Percentiles rank a stretch among this genome's conserved stretches.
These are phyloP conservation scores for Gymnopilus junonius DNA, from an alignment of 768 basidiomycete species.

Conservation along the genomic window DNA sequence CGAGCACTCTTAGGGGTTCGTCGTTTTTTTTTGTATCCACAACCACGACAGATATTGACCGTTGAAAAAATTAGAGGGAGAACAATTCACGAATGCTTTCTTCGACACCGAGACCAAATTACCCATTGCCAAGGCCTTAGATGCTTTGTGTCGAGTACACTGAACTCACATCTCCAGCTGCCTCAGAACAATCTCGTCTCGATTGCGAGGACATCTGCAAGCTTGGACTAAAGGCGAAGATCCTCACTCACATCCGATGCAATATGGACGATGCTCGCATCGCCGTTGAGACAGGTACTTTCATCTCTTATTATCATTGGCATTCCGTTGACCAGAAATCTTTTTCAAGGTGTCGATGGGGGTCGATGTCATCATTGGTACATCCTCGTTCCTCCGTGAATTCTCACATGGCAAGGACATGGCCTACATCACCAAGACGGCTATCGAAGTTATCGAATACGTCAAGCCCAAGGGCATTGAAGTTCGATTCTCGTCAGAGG, in stretches of 20 bases:
- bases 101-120: conserved; percentile 99
- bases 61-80: conserved; percentile 72
- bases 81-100: conserved; percentile 99
- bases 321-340: conserved; percentile 1
- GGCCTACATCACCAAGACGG: conserved; percentile 98
- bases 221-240: conserved; percentile 94
- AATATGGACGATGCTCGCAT: conserved; percentile 99
- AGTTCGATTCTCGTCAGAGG: conserved; percentile 99
- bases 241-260: conserved; percentile 98
- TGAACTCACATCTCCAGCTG: conserved; percentile 97
- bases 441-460: conserved; percentile 97
- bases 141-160: conserved; percentile 99
- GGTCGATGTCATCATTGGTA: conserved; percentile 98
- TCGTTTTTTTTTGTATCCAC: conserved; percentile 15
- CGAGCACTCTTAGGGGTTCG: conserved; percentile 92
- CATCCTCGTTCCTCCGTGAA: conserved; percentile 98
- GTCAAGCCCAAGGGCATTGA: conserved; percentile 99
- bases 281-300: conserved; percentile 92
- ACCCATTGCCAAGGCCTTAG: conserved; percentile 96
- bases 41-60: conserved; percentile 7
- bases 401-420: conserved; percentile 99
- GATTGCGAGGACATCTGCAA: conserved; percentile 99
- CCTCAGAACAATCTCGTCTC: conserved; percentile 90
- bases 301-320: neutral
- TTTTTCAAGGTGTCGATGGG: conserved; percentile 86